phyloP scores from a whole-genome alignment of 2,329 filamentous ascomycete species.

The Penicillium polonicum region DNA sequence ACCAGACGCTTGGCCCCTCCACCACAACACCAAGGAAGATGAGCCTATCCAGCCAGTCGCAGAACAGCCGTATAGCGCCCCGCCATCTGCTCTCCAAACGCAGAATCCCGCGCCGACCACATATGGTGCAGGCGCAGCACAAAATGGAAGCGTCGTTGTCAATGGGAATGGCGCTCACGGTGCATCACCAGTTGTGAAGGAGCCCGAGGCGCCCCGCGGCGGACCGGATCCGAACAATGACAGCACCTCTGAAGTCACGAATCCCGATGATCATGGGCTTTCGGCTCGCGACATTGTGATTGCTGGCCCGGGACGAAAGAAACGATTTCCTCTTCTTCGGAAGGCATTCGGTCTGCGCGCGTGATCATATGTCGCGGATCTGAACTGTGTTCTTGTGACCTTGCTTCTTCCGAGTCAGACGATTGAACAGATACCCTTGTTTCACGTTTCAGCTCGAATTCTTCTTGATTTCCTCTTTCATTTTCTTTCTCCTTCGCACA shows the following conservation, averaged over 20 bases:
- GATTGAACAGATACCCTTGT: background rate
- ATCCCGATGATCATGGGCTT: conserved; percentile 13
- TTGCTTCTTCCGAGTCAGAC: background rate
- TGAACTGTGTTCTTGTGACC: background rate
- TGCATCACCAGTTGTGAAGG: conserved; percentile 7
- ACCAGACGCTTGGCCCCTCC: conserved; percentile 31
- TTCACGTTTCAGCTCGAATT: background rate
- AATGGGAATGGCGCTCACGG: conserved; percentile 8
- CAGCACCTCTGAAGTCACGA: conserved; percentile 15
- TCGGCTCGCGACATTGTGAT: conserved; percentile 34
- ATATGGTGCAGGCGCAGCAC: background rate
- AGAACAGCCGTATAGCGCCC: conserved; percentile 13
- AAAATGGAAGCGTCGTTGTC: conserved; percentile 14
- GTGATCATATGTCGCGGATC: conserved; percentile 6
- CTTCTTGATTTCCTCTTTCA: conserved; percentile 10
- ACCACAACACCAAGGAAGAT: background rate
- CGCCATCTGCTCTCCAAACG: conserved; percentile 3
- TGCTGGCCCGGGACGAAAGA: conserved; percentile 43
- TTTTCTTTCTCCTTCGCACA: background rate
- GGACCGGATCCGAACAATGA: conserved; percentile 13
- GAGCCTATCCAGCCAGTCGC: conserved; percentile 9
- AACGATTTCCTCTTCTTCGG: conserved; percentile 45
- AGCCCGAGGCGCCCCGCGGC: conserved; percentile 9
- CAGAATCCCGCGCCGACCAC: background rate
- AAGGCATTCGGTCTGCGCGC: conserved; percentile 45